Conservation (phyloP, 116 monocot species). For the Trichopus zeylanicus region DNA sequence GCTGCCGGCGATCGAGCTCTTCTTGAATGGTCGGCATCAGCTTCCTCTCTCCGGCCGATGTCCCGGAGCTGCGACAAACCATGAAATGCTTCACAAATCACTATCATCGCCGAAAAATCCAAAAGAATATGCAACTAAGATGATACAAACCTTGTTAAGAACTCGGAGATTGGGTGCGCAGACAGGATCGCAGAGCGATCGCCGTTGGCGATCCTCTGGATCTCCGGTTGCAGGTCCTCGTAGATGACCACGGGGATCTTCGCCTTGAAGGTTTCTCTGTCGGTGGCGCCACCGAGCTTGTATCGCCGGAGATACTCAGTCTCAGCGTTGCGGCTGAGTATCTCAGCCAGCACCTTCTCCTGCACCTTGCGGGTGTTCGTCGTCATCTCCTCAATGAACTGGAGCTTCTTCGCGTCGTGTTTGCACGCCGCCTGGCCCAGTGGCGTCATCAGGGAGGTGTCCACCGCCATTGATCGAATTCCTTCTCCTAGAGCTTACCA, state of each 20-base stretch:
- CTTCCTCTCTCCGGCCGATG: conserved; percentile 1
- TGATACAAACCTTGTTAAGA: conserved; percentile 8
- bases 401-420: background rate
- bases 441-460: too few relatives aligned
- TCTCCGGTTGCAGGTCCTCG: conserved; percentile 8
- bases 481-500: too few relatives aligned
- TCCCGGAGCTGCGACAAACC: background rate
- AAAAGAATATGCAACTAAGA: too few relatives aligned
- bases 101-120: background rate
- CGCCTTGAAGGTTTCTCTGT: conserved; percentile 9
- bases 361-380: conserved; percentile 13
- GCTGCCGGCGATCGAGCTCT: background rate
- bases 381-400: conserved; percentile 29
- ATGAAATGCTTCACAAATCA: background rate
- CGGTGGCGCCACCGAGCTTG: conserved; percentile 6
- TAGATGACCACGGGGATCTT: conserved; percentile 7
- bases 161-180: conserved; percentile 15
- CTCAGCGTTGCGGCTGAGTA: conserved; percentile 11
- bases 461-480: too few relatives aligned
- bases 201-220: conserved; percentile 13
- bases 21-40: conserved; percentile 1
- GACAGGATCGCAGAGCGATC: conserved; percentile 20
- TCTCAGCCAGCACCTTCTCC: conserved; percentile 13
- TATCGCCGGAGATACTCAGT: conserved; percentile 20
- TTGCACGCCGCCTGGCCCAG: background rate